Conservation (phyloP, 306 rosid genomes). For the Clitoria ternatea region DNA sequence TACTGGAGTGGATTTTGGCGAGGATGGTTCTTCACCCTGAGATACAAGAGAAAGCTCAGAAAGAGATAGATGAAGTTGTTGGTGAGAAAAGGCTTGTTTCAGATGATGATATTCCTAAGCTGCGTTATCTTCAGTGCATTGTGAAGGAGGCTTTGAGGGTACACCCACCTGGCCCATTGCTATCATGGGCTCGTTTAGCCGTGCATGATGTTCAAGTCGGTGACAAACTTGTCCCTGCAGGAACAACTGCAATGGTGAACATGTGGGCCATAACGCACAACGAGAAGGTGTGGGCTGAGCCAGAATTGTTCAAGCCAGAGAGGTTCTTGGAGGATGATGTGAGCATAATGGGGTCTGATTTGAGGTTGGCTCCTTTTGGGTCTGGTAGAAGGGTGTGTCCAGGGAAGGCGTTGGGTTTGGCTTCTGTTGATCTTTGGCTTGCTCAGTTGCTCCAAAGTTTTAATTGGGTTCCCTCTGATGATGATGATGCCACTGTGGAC, state of each 20-base stretch:
- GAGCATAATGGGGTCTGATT: conserved; percentile 56
- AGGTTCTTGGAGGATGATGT: conserved; percentile 39
- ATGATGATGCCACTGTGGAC: conserved; percentile 31
- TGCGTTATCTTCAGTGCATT: conserved; percentile 55
- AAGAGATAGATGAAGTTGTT: conserved; percentile 42
- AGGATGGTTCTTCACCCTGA: conserved; percentile 82
- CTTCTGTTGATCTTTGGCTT: conserved; percentile 71
- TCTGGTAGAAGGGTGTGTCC: conserved; percentile 81
- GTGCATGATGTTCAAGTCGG: conserved; percentile 52
- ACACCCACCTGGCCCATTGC: conserved; percentile 82
- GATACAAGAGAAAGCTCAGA: conserved; percentile 57
- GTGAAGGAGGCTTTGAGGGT: conserved; percentile 67
- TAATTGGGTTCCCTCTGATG: conserved; percentile 35
- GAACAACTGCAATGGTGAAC: conserved; percentile 77
- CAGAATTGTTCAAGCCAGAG: conserved; percentile 50
- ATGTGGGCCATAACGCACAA: conserved; percentile 82
- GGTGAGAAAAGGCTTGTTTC: conserved; percentile 31
- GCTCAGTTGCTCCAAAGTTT: conserved; percentile 64
- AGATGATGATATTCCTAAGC: conserved; percentile 50
- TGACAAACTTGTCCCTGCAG: conserved; percentile 46
- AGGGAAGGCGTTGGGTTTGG: conserved; percentile 74
- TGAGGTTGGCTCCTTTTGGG: conserved; percentile 76
- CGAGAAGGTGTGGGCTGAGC: conserved; percentile 44
- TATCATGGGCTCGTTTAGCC: conserved; percentile 85
- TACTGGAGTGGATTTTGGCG: conserved; percentile 83